Base-by-base conservation (phyloP, 306 rosid genomes). In the Ziziphus jujuba region DNA sequence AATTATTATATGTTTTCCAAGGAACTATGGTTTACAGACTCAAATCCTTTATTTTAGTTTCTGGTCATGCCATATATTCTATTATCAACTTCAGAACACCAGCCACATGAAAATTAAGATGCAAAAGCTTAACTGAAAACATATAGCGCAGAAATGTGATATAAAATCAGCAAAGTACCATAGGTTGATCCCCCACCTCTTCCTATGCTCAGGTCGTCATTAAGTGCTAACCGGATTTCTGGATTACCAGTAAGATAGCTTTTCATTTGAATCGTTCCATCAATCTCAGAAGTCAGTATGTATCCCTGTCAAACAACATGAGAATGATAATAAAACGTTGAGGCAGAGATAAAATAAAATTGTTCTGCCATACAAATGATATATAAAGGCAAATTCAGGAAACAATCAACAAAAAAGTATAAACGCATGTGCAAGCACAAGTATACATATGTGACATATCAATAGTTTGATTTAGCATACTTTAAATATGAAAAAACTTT, bases 191-290 rank as follows among this genome's bases (percentile, higher is more conserved):
- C 69, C 61, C 84, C 81, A 57, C 70, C 73, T 84, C 82, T 78
- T 76, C 97, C 97, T 44, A 90, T 82, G 70, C 79, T 56, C 71
- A 90, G 89, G 79, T 90, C 97, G 25, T 90, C 97, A 80, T 90
- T 87, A 61, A 90, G 91, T 67, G 95, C 97, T 73, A 90, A 66
- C 36, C 95, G 88, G 62, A 87, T 87, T 82, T 87, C 97, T 67
- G 95, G 97, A 84, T 84, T 84, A 25, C 97, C 97, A 72, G 80
- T 70, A 69, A 90, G 97, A 85, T 90, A 87, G 74, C 97, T 90
- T 76, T 85, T 90, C 95, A 90, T 90, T 90, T 90, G 97, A 75
- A 90, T 90, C 68, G 97, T 90, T 56, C 97, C 95, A 72, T 90
- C 97, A 76, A 90, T 90, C 82, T 90, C 97, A 72, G 91, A 90